Base-by-base conservation (phyloP, 2,329 filamentous ascomycete species). In the Fusarium paranaense region DNA sequence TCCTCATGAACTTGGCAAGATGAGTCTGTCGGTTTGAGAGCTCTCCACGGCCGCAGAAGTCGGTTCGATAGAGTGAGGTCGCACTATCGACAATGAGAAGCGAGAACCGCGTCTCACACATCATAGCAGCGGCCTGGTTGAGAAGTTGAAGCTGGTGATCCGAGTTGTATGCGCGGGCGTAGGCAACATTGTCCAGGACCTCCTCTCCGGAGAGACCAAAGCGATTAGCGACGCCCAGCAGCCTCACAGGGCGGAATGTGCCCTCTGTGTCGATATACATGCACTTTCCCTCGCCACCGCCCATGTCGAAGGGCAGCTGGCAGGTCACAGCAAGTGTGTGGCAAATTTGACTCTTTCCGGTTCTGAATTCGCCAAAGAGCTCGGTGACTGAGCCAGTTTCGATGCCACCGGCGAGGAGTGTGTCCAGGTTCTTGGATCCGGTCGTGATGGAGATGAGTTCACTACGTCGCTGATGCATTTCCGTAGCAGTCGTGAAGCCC, bases 241-340 rank as follows among this genome's bases (percentile, higher is more conserved):
- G 87, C 63, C 97, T 93, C 3, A 98, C 95, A 0, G 97, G 97
- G 74, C 95, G 91, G 81, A 99, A 99, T 1, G 97, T 99, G 70
- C 97, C 97, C 83, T 99, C 97, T 0, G 97, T 99, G 79, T 99
- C 97, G 75, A 99, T 99, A 80, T 99, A 99, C 59, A 99, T 88
- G 80, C 97, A 99, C 82, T 99, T 99, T 56, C 97, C 97, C 84
- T 99, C 97, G 33, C 97, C 97, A 65, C 97, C 97, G 62, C 97
- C 97, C 96, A 98, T 98, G 81, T 99, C 97, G 81, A 99, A 98
- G 1, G 97, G 97, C 50, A 99, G 84, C 83, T 99, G 97, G 81
- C 97, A 99, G 56, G 97, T 99, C 33, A 99, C 97, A 1, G 97
- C 97, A n/a, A 99, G 88, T 0, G 97, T 99, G 82, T 99, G 97